A percentile compares a stretch with the other conserved stretches of the same genome.
These are phyloP conservation scores for Geosmithia morbida DNA, from an alignment of 2,329 filamentous ascomycete genomes.

Conservation along the genomic window DNA sequence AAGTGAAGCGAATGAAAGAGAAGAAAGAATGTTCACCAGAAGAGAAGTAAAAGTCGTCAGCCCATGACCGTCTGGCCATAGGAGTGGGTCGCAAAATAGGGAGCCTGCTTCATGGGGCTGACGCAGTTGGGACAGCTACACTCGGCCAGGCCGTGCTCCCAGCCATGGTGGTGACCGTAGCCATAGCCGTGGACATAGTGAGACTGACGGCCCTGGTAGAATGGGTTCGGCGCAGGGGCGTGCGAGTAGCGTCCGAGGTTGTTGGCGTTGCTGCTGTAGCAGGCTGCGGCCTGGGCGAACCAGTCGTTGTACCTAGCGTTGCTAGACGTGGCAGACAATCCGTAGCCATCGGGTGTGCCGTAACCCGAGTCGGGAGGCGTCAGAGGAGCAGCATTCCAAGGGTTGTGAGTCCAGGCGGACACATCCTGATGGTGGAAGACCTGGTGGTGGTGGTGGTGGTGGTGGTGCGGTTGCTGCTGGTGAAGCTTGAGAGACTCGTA, in stretches of 20 bases:
- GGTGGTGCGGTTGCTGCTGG: slow-evolving; percentile 8
- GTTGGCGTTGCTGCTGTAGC: slow-evolving; percentile 14
- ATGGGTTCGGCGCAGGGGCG: slow-evolving; percentile 21
- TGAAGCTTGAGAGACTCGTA: slow-evolving; percentile 29
- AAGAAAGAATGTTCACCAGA: neutral
- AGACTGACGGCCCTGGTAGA: slow-evolving; percentile 24
- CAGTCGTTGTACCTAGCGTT: slow-evolving; percentile 44
- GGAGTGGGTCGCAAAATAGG: slow-evolving; percentile 32
- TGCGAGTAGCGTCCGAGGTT: slow-evolving; percentile 23
- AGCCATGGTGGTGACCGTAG: slow-evolving; percentile 24
- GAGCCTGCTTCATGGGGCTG: slow-evolving; percentile 26
- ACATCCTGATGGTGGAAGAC: slow-evolving; percentile 29
- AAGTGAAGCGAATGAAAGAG: slow-evolving; percentile 1
- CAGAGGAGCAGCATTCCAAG: slow-evolving; percentile 33
- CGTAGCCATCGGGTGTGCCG: slow-evolving; percentile 45
- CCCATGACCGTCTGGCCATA: slow-evolving; percentile 43
- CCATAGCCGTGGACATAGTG: slow-evolving; percentile 27
- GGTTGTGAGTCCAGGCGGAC: slow-evolving; percentile 25
- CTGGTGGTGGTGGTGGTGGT: neutral
- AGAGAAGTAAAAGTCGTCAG: slow-evolving; percentile 9
- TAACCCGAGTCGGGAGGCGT: slow-evolving; percentile 49
- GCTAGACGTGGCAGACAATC: slow-evolving; percentile 36
- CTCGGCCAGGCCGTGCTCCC: slow-evolving; percentile 35
- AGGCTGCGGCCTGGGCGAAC: slow-evolving; percentile 30
- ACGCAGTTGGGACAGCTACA: slow-evolving; percentile 34